A percentile compares a stretch with the other conserved stretches of the same genome.
Conservation (phyloP, 495 filamentous ascomycete genomes). For the Venustampulla echinocandica region DNA sequence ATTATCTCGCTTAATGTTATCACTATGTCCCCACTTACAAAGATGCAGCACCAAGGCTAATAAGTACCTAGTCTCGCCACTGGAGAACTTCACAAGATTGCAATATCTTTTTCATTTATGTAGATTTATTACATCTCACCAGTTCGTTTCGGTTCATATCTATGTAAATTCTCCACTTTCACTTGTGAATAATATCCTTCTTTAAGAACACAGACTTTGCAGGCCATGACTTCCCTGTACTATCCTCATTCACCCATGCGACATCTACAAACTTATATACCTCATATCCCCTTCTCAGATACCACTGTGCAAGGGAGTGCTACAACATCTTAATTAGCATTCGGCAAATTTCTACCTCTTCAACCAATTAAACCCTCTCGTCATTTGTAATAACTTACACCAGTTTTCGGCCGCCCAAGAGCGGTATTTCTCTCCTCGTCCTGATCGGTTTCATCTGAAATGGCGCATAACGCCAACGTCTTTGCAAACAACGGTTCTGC, state of each 20-base stretch:
- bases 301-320: conserved; percentile 37
- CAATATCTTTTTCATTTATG: too few species aligned
- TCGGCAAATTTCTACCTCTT: not conserved
- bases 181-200: conserved; percentile 16
- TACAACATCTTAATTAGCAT: too few species aligned
- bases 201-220: conserved; percentile 12
- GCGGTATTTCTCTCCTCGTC: conserved; percentile 13
- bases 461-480: conserved; percentile 27
- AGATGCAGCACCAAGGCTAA: too few species aligned
- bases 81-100: too few species aligned
- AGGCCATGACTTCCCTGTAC: conserved; percentile 11
- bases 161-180: not conserved
- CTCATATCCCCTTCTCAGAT: conserved; percentile 46
- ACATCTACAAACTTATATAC: conserved; percentile 26
- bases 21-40: too few species aligned
- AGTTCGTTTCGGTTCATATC: not conserved
- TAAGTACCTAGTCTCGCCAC: too few species aligned
- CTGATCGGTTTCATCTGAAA: conserved; percentile 19
- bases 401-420: conserved; percentile 15
- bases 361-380: not conserved
- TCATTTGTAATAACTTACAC: conserved; percentile 19
- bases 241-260: conserved; percentile 6
- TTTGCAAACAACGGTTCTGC: conserved; percentile 26
- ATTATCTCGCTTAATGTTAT: too few species aligned
- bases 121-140: too few species aligned